Evolutionary conservation across 148 eudicot genomes (phyloP).

Genomic region (Gaultheria prostrata): DNA sequence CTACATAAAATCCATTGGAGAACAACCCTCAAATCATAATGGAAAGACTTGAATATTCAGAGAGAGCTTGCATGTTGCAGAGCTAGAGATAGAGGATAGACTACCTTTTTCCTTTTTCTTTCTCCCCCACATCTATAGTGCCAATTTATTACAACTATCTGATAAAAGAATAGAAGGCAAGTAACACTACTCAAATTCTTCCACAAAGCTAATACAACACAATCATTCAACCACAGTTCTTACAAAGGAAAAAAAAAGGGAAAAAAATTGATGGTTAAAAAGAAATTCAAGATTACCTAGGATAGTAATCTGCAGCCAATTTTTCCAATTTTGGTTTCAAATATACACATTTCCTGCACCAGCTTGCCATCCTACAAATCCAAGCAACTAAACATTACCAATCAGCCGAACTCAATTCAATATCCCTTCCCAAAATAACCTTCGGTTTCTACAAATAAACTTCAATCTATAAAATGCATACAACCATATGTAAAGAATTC

Average conservation of each 20-base stretch:
- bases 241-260: not conserved
- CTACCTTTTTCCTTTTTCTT: not conserved
- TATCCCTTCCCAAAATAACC: not conserved
- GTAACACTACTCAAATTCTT: not conserved
- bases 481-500: not conserved
- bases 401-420: not conserved
- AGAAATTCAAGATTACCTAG: constrained; percentile 33
- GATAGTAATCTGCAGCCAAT: constrained; percentile 51
- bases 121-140: not conserved
- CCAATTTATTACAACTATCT: not conserved
- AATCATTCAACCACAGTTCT: not conserved
- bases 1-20: too few relatives aligned
- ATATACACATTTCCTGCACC: constrained; percentile 97
- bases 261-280: not conserved
- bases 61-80: not conserved
- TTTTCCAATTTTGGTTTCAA: constrained; percentile 87
- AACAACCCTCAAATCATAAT: too few relatives aligned
- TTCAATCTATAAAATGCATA: not conserved
- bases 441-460: not conserved
- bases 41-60: not conserved
- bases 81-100: not conserved
- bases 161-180: not conserved
- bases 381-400: constrained; percentile 10
- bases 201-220: not conserved
- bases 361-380: constrained; percentile 70